These are phyloP conservation scores for Aspergillus bertholletiae DNA, from an alignment of 495 filamentous ascomycete species.

Conservation along the genomic window DNA sequence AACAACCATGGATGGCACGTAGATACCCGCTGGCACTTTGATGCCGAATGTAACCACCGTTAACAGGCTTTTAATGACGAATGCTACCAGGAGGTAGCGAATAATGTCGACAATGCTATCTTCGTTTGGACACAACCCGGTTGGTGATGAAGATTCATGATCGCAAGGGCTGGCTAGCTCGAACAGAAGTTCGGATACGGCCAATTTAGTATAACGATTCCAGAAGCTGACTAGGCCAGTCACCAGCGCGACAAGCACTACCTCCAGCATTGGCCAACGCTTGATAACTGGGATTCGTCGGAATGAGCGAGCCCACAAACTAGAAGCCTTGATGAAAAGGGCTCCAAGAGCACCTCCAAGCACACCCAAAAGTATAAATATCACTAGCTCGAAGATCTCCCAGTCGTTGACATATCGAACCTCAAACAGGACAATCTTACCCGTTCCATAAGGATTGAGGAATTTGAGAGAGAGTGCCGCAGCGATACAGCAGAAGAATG, in stretches of 20 bases:
- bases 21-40: conserved; percentile 94
- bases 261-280: conserved; percentile 78
- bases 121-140: conserved; percentile 74
- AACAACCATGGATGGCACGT: conserved; percentile 97
- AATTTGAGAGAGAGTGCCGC: conserved; percentile 90
- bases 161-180: conserved; percentile 88
- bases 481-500: conserved; percentile 96
- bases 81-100: conserved; percentile 65
- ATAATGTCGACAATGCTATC: conserved; percentile 74
- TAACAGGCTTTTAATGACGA: conserved; percentile 84
- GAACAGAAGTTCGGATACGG: conserved; percentile 85
- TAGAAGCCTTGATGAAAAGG: conserved; percentile 93
- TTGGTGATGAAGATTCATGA: conserved; percentile 49
- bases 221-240: conserved; percentile 88
- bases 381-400: conserved; percentile 85
- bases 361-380: conserved; percentile 81
- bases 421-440: conserved; percentile 95
- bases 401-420: conserved; percentile 91
- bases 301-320: conserved; percentile 85
- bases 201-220: conserved; percentile 85
- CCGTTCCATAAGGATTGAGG: conserved; percentile 91
- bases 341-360: conserved; percentile 83
- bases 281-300: conserved; percentile 78
- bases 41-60: conserved; percentile 90
- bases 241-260: conserved; percentile 78